A percentile compares a stretch with the other conserved stretches of the same genome.
These are phyloP conservation scores for Boletus fagicola DNA, from an alignment of 768 basidiomycete genomes.

Conservation along the genomic window DNA sequence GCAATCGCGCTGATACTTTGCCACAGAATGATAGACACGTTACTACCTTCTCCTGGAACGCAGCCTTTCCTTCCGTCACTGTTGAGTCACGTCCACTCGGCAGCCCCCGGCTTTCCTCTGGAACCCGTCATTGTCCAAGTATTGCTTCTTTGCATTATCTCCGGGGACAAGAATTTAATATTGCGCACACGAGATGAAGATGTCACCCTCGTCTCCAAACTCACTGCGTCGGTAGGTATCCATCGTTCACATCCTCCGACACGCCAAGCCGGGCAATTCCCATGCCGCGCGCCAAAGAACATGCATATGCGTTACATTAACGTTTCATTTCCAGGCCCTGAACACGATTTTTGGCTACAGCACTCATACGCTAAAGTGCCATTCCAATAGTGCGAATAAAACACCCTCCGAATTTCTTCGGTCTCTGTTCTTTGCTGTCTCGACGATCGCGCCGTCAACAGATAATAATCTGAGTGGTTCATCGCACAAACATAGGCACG, in stretches of 20 bases:
- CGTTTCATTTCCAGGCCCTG: slow-evolving; percentile 46
- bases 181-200: slow-evolving; percentile 67
- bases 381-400: slow-evolving; percentile 19
- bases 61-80: slow-evolving; percentile 50
- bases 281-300: not conserved
- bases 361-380: slow-evolving; percentile 56
- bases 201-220: slow-evolving; percentile 52
- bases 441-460: slow-evolving; percentile 15
- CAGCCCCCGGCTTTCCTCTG: slow-evolving; percentile 48
- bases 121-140: slow-evolving; percentile 66
- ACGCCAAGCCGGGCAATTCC: slow-evolving; percentile 5
- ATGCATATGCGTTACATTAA: slow-evolving; percentile 1
- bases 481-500: slow-evolving; percentile 19
- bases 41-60: slow-evolving; percentile 41
- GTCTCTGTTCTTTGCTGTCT: slow-evolving; percentile 37
- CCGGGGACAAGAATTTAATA: slow-evolving; percentile 62
- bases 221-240: slow-evolving; percentile 51
- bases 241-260: slow-evolving; percentile 1
- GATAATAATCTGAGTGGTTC: slow-evolving; percentile 13
- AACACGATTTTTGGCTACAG: slow-evolving; percentile 56
- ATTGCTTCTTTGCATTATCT: slow-evolving; percentile 61
- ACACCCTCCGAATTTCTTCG: slow-evolving; percentile 34
- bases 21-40: slow-evolving; percentile 23
- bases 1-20: not conserved
- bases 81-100: slow-evolving; percentile 44